Conservation (phyloP, 495 filamentous ascomycete genomes). For the Neurospora sp. region DNA sequence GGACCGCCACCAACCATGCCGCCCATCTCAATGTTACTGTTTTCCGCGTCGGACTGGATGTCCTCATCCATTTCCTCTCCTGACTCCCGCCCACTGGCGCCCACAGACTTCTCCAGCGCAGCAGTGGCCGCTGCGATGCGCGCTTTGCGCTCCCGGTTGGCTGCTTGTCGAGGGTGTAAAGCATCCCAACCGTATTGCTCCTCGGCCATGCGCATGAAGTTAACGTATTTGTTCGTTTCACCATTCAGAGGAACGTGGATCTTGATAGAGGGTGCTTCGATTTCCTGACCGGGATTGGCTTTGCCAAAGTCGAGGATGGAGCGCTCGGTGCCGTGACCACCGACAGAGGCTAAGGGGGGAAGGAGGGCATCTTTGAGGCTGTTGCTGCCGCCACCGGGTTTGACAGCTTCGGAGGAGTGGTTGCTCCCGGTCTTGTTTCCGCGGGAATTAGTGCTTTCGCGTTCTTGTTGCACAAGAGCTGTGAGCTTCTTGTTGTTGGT, state of each 20-base stretch:
- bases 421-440: slow-evolving; percentile 31
- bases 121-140: slow-evolving; percentile 78
- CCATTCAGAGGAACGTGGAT: slow-evolving; percentile 67
- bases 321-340: slow-evolving; percentile 21
- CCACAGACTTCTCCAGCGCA: slow-evolving; percentile 66
- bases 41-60: slow-evolving; percentile 49
- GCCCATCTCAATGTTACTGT: slow-evolving; percentile 61
- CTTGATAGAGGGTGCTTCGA: slow-evolving; percentile 65
- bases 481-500: slow-evolving; percentile 23
- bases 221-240: slow-evolving; percentile 78
- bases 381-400: slow-evolving; percentile 9
- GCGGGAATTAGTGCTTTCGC: slow-evolving; percentile 13
- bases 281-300: slow-evolving; percentile 37
- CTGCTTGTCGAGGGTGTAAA: slow-evolving; percentile 80
- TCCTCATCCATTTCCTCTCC: slow-evolving; percentile 65
- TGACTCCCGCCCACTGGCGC: slow-evolving; percentile 60
- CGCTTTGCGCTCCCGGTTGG: slow-evolving; percentile 66
- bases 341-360: slow-evolving; percentile 21
- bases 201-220: slow-evolving; percentile 88
- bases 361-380: slow-evolving; percentile 27
- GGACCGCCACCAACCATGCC: slow-evolving; percentile 17
- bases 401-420: slow-evolving; percentile 30
- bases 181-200: slow-evolving; percentile 92
- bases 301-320: slow-evolving; percentile 44
- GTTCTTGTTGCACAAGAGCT: slow-evolving; percentile 23